A percentile compares a stretch with the other conserved stretches of the same genome.
phyloP scores from a whole-genome alignment of 805 yeast species.

The Kurtzmaniella fragi region DNA sequence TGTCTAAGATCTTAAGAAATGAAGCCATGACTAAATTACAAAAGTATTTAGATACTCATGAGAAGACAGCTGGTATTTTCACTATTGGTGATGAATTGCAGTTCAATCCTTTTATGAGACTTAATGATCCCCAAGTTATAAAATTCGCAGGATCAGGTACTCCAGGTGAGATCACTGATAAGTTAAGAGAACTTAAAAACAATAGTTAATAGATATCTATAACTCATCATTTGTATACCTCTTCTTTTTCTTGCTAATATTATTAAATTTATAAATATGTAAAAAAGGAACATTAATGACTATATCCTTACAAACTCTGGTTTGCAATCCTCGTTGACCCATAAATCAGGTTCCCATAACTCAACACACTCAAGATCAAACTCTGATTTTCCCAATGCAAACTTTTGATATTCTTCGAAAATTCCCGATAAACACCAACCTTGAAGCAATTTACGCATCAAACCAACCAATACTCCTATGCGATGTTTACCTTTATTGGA shows the following conservation, averaged over 20 bases:
- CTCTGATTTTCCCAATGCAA: constrained; percentile 91
- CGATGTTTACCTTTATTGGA: constrained; percentile 98
- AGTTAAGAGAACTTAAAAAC: constrained; percentile 75
- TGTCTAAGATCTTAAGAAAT: constrained; percentile 54
- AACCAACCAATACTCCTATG: constrained; percentile 89
- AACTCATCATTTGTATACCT: background rate
- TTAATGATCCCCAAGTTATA: constrained; percentile 59
- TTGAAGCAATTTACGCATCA: constrained; percentile 77
- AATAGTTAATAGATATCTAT: constrained; percentile 13
- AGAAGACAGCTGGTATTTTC: constrained; percentile 78
- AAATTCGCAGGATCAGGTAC: constrained; percentile 52
- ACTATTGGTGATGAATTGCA: constrained; percentile 78
- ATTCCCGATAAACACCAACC: constrained; percentile 93
- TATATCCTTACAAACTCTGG: constrained; percentile 60
- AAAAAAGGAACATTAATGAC: background rate
- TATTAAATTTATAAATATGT: background rate
- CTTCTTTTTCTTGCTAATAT: background rate
- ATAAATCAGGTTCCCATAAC: constrained; percentile 61
- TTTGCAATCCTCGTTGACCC: constrained; percentile 39
- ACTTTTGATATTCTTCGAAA: constrained; percentile 88
- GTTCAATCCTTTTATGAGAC: constrained; percentile 88
- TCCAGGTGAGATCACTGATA: constrained; percentile 56
- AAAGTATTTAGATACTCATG: constrained; percentile 47
- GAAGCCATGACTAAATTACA: constrained; percentile 54
- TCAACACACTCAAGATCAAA: constrained; percentile 89